Base-by-base conservation (phyloP, 1,284 basidiomycete species). In the Ceratorhiza oryzae-sativae region DNA sequence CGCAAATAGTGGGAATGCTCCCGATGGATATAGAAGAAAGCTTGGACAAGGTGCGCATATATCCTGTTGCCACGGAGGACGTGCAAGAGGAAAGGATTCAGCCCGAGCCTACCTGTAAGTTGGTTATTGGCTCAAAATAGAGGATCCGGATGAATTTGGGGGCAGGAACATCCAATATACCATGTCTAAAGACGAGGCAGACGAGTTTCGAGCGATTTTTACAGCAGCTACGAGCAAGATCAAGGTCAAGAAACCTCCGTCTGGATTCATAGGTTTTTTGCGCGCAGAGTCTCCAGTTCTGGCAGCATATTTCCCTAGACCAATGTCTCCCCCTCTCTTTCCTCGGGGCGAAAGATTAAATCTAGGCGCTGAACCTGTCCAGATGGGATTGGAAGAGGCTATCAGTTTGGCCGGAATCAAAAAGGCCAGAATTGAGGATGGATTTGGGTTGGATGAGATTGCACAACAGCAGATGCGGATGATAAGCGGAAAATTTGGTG, bases 241-340 rank as follows among this genome's bases (percentile, higher is more conserved):
- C n/a, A n/a, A n/a, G n/a, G n/a, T n/a, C 25, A 23, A 45, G 23
- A 34, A 18, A 25, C 63, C 63, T 12, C 42, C 23, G 20, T 30
- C 45, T 25, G 34, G 63, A 10, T 30, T 68, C 34, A 15, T 10
- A 45, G 41, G 45, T 42, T 55, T 56, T 34, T 46, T 68, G 39
- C 41, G 63, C 20, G 20, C 63, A 39, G 63, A 68, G 5, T 68
- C 63, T 10, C 63, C 63, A n/a, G 18, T 34, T 41, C 48, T 39
- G 1, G 36, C 49, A 15, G 34, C 27, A 13, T 36, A 10, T 32
- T 41, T 68, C 15, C 51, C 63, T 6, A 25, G 36, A 30, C n/a
- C 36, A n/a, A 68, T 68, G 39, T 68, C 63, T 39, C 63, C 63
- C 3, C 63, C 49, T n/a, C 23, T 68, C 3, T 68, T 68, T 20